Evolutionary conservation across 2,329 filamentous ascomycete genomes (phyloP), one percentile per base, ranked within the genome.

Genomic region (Hymenoscyphus occultus): DNA sequence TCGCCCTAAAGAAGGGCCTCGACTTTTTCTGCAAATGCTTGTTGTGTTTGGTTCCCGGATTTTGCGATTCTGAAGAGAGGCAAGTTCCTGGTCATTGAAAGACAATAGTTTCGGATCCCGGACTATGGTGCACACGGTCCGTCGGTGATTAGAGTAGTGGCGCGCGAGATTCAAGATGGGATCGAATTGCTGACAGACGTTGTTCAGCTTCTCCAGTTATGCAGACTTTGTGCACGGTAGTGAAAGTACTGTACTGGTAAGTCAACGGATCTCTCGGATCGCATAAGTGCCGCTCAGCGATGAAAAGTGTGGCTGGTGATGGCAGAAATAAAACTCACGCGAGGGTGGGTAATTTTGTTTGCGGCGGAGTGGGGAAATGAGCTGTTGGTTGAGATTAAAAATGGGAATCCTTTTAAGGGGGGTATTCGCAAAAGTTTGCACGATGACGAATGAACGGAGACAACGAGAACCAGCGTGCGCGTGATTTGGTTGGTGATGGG

Each of bases 281-380:
- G 19, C 45, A 22, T 4, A 13, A 58, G 56, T 58, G 32, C 56
- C 56, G 56, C 14, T 35, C 35, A 58, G 56, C 31, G 56, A 31
- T 58, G 28, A 39, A 58, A 16, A 9, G 56, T 58, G 56, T 58
- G 56, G 56, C 56, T 58, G 31, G 32, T 58, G 56, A 35, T 16
- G n/a, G 56, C 16, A 10, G n/a, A 35, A 35, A 39, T 1, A 58
- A 58, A 22, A 35, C 16, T 35, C 19, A 6, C 39, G 12, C 5
- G 42, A 22, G 22, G 5, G 35, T 35, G 19, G 19, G 59, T 31
- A 61, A 61, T 61, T 61, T 61, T 28, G n/a, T 61, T 51, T 61
- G 59, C 59, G 42, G 59, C 59, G 22, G 39, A 22, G 59, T 48
- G 59, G 42, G 59, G 28, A 12, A 39, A 22, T 14, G 39, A 39